Base-by-base conservation (phyloP, 768 basidiomycete genomes). In the Lactarius indigo region DNA sequence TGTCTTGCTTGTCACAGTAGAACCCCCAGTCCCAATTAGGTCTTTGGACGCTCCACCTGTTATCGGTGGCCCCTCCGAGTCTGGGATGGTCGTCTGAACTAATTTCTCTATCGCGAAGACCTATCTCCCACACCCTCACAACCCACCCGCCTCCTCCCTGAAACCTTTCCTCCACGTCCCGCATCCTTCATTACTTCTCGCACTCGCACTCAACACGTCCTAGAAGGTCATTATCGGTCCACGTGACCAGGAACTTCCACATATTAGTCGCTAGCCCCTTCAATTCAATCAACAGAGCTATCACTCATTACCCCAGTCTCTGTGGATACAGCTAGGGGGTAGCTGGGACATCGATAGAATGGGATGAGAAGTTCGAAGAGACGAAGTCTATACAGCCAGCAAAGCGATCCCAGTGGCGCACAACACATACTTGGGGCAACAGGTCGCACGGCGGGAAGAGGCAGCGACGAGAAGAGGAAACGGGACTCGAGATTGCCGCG, bases 401-500 rank as follows among this genome's bases (percentile, higher is more conserved):
- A 50, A 37, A 54, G 57, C 20, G 52, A 54, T 57, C 26, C 52
- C 35, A 64, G 57, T 26, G 5, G 30, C 23, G 63, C 57, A 9
- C 44, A 64, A 47, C 47, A 59, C 59, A 17, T 59, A 59, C 28
- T 3, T 59, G 47, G 64, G 55, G 13, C 47, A 59, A 50, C 64
- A 64, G 58, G 64, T 64, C 47, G 57, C 33, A 58, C 58, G 50
- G 1, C 58, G 58, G 12, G 64, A 59, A 33, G 58, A 64, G 5
- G 64, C 59, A 28, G 58, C 17, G 41, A 42, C 64, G 50, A 12
- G 64, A 59, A 50, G 58, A 64, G 3, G 58, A 59, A n/a, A 58
- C 64, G 2, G 23, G 47, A 2, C 64, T 64, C 30, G 64, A 64
- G 50, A 64, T 59, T 50, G 64, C 58, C 28, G 64, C 58, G 37